Evolutionary conservation across 2,329 filamentous ascomycete species (phyloP), one percentile per base, ranked within the genome.

Genomic region (Fusarium pininemorale): DNA sequence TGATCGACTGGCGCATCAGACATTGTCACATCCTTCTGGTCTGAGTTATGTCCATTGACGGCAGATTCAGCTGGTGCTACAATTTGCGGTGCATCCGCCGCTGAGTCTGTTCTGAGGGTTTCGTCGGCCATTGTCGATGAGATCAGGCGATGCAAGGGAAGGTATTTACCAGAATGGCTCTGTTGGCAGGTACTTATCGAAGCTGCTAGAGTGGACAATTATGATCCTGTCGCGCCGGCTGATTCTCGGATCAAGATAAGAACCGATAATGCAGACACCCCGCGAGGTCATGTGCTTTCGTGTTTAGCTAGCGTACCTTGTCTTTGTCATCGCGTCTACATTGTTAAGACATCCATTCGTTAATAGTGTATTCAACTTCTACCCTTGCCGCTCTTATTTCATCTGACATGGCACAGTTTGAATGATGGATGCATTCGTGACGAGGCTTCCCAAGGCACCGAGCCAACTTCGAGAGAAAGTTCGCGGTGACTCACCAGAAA

Each of bases 1-100:
- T 84, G 83, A 32, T 87, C 85, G 32, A 75, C 71, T 47, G 81
- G 80, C 39, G 79, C 83, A 75, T 87, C 86, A 15, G 81, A 79
- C 86, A 87, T 87, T 5, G 82, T 71, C 41, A 85, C 72, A 68
- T 87, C 85, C 69, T 80, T 83, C 32, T 77, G 77, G 38, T 78
- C 78, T 44, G 71, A 70, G 24, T 70, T 64, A 24, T 75, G 68
- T 47, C 65, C 73, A 71, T 66, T 77, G 41, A 68, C 56, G 37
- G 70, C 56, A 35, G 75, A 69, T 51, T 80, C 75, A 41, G 74
- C 67, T 12, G 75, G 55, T 20, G 74, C 69, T 18, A 75, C 59
- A 35, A 72, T 63, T 61, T 76, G 72, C 11, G 76, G 70, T 28
- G 69, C 44, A 32, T 79, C 79, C 24, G 61, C 45, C 5, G 62